Conservation (phyloP, 192 early-diverging fungal genomes). For the Geranomyces variabilis region DNA sequence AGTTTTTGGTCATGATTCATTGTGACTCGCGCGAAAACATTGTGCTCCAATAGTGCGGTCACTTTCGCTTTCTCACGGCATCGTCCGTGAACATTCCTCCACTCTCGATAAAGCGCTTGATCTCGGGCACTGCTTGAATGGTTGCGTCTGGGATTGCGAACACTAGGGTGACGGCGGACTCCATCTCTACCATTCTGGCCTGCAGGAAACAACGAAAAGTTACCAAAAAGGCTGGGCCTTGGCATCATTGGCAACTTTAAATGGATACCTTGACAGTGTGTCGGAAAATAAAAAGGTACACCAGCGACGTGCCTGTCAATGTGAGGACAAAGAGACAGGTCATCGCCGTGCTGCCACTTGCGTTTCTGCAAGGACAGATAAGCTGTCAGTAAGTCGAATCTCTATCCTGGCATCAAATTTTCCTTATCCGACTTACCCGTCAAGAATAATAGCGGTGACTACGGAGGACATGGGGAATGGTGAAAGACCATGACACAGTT, state of each 20-base stretch:
- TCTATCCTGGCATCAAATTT: no score
- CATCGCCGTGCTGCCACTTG: conserved; percentile 11
- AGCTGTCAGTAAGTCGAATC: no score
- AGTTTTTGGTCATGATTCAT: no score
- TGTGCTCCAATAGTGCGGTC: not conserved
- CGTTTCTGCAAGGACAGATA: conserved; percentile 18
- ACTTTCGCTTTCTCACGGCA: conserved; percentile 4
- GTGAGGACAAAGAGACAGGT: conserved; percentile 19
- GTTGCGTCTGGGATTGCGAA: conserved; percentile 31
- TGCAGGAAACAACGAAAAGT: not conserved
- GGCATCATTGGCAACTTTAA: no score
- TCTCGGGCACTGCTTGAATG: conserved; percentile 25
- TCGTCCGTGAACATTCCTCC: conserved; percentile 37
- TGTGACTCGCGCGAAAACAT: no score
- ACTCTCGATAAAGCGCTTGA: conserved; percentile 35
- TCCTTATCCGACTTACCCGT: conserved; percentile 4
- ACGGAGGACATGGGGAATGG: no score
- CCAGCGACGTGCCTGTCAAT: not conserved
- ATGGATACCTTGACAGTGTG: conserved; percentile 1
- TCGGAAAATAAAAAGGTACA: conserved; percentile 19
- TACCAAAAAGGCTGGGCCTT: no score
- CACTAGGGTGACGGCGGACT: conserved; percentile 30
- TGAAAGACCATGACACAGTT: no score
- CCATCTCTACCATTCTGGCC: conserved; percentile 27
- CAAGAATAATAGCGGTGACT: not conserved